Evolutionary conservation across 1,284 basidiomycete species (phyloP), one percentile per base, ranked within the genome.

Genomic region (Pseudozyma tsukubaensis): DNA sequence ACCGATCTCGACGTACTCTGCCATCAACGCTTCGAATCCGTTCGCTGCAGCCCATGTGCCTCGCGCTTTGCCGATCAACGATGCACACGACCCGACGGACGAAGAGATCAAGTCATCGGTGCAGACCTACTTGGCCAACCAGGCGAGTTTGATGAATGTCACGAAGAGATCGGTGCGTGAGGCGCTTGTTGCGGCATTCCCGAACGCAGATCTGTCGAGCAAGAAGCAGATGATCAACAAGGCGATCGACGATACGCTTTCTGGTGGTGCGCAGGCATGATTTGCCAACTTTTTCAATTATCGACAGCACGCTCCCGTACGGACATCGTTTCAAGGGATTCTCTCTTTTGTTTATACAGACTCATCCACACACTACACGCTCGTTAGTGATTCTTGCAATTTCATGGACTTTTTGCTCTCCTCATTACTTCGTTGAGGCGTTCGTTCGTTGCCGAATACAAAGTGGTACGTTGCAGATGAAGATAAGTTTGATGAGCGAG

Each of bases 141-240:
- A 84, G 63, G 52, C 81, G 44, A 81, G 80, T 36, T 65, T 84
- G 63, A 83, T 79, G 72, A 71, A 67, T 13, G 81, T 84, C 29
- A 83, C 81, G 14, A 84, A 84, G 73, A 77, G 83, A 24, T 61
- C 76, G 49, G 82, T 81, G 36, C 69, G 83, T 8, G 78, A 82
- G 39, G 83, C 82, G 8, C 52, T 84, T 45, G 61, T 63, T n/a
- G 76, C 63, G 6, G 64, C 77, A n/a, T 83, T 82, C 72, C 82
- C 82, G 14, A 81, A 84, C 39, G 83, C 82, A 14, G 76, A 79
- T 32, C 65, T 83, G 40, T 34, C 60, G 16, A 35, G 37, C 19
- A 71, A 76, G 53, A 83, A 81, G 61, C 72, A 68, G 37, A 65
- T 61, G 47, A 81, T 84, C 67, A 82, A 83, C 66, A 68, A 68